These are phyloP conservation scores for Starmerella sirachaensis DNA, from an alignment of 805 yeast species.

Conservation along the genomic window DNA sequence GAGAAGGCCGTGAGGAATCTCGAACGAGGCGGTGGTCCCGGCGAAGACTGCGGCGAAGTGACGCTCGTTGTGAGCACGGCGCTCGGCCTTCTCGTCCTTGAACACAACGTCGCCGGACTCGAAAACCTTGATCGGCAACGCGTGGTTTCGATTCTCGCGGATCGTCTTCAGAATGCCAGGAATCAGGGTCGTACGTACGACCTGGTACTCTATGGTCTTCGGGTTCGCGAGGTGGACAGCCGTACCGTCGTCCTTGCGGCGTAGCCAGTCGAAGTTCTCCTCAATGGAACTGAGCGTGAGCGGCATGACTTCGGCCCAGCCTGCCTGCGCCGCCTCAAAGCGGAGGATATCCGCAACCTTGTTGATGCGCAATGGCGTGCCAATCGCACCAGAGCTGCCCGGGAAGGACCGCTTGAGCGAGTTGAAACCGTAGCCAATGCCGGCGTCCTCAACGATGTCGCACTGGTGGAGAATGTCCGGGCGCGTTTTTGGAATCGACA, in stretches of 20 bases:
- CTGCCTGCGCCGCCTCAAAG: conserved; percentile 81
- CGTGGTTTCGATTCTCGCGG: conserved; percentile 89
- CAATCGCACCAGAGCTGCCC: conserved; percentile 62
- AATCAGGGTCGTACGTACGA: conserved; percentile 84
- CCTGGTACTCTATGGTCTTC: conserved; percentile 92
- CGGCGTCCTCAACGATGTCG: conserved; percentile 98
- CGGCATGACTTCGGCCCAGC: conserved; percentile 94
- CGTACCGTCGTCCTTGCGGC: conserved; percentile 48
- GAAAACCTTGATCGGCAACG: conserved; percentile 87
- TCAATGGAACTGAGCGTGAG: conserved; percentile 91
- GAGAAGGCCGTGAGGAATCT: conserved; percentile 81
- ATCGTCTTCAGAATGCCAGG: conserved; percentile 94
- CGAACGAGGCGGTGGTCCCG: conserved; percentile 93
- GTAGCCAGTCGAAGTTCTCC: conserved; percentile 84
- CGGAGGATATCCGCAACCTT: conserved; percentile 84
- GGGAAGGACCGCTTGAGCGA: conserved; percentile 73
- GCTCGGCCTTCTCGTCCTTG: conserved; percentile 67
- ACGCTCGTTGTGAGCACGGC: conserved; percentile 85
- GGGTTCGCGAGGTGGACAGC: conserved; percentile 94
- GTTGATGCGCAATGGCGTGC: conserved; percentile 81
- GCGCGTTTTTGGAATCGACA: conserved; percentile 80
- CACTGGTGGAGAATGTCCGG: conserved; percentile 93
- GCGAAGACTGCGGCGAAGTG: conserved; percentile 91
- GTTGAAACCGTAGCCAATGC: conserved; percentile 90
- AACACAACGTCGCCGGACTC: conserved; percentile 92